A percentile compares a stretch with the other conserved stretches of the same genome.
These are phyloP conservation scores for Coleophoma eucalyptorum DNA, from an alignment of 2,329 filamentous ascomycete genomes.

Conservation along the genomic window DNA sequence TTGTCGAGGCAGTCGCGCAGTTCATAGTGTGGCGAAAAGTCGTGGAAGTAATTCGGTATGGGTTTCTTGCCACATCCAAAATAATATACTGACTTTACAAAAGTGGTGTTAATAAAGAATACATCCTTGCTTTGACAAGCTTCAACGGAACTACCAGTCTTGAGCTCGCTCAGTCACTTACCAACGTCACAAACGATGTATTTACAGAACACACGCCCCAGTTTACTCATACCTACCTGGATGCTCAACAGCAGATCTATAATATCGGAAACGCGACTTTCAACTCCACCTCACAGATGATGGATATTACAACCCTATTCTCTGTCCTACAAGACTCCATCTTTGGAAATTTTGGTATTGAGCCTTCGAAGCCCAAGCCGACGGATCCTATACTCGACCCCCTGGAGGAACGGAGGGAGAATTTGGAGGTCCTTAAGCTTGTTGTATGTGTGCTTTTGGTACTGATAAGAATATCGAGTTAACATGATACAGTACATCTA, in stretches of 20 bases:
- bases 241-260: conserved; percentile 5
- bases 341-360: conserved; percentile 14
- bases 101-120: not conserved
- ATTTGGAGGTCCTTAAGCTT: conserved; percentile 11
- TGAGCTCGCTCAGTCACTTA: not conserved
- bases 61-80: not conserved
- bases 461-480: no score
- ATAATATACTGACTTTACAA: not conserved
- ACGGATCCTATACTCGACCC: conserved; percentile 2
- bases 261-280: conserved; percentile 9
- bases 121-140: not conserved
- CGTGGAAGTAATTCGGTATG: not conserved
- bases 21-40: conserved; percentile 4
- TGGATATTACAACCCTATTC: conserved; percentile 7
- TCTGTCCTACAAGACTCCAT: conserved; percentile 14
- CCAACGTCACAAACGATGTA: not conserved
- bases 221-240: conserved; percentile 3
- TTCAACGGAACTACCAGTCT: not conserved
- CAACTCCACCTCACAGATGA: conserved; percentile 5
- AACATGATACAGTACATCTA: conserved; percentile 12
- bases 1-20: conserved; percentile 40
- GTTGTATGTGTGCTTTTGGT: conserved; percentile 6
- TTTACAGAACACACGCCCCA: conserved; percentile 4
- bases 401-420: conserved; percentile 11
- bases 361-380: conserved; percentile 1